Evolutionary conservation across 2,329 filamentous ascomycete genomes (phyloP).

Genomic region (Aspergillus brasiliensis): DNA sequence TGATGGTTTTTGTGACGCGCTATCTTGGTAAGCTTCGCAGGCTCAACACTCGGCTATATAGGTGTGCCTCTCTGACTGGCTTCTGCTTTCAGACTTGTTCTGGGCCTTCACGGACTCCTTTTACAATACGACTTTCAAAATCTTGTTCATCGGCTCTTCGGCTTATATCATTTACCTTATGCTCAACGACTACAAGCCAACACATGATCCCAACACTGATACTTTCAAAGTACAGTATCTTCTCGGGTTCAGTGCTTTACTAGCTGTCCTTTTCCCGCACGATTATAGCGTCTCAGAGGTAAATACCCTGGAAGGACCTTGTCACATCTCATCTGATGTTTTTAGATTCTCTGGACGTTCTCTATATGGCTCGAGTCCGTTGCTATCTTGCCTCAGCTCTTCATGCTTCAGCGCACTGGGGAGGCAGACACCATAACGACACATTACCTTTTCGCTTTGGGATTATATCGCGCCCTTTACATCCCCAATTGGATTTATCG

Average conservation of each 20-base stretch:
- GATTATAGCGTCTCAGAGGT: conserved; percentile 75
- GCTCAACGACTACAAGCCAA: conserved; percentile 96
- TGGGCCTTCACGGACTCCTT: conserved; percentile 76
- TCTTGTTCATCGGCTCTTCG: conserved; percentile 87
- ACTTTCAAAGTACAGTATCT: conserved; percentile 98
- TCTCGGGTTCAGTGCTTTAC: conserved; percentile 73
- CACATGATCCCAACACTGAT: conserved; percentile 93
- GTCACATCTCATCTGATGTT: conserved; percentile 18
- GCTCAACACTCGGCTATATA: conserved; percentile 4
- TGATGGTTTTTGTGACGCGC: conserved; percentile 89
- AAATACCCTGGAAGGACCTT: conserved; percentile 10
- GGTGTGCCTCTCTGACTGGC: background rate
- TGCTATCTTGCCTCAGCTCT: conserved; percentile 93
- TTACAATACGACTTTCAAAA: conserved; percentile 95
- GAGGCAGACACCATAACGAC: conserved; percentile 99
- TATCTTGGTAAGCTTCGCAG: conserved; percentile 71
- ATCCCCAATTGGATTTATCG: conserved; percentile 99
- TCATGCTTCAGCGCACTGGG: conserved; percentile 96
- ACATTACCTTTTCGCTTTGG: conserved; percentile 93
- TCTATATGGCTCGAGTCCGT: conserved; percentile 98
- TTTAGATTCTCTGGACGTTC: conserved; percentile 90
- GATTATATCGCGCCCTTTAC: conserved; percentile 88
- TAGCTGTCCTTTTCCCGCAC: conserved; percentile 83
- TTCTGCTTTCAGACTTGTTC: conserved; percentile 69
- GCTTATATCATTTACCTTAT: conserved; percentile 97